These are phyloP conservation scores for Silene latifolia DNA, from an alignment of 148 eudicot species.

Conservation along the genomic window DNA sequence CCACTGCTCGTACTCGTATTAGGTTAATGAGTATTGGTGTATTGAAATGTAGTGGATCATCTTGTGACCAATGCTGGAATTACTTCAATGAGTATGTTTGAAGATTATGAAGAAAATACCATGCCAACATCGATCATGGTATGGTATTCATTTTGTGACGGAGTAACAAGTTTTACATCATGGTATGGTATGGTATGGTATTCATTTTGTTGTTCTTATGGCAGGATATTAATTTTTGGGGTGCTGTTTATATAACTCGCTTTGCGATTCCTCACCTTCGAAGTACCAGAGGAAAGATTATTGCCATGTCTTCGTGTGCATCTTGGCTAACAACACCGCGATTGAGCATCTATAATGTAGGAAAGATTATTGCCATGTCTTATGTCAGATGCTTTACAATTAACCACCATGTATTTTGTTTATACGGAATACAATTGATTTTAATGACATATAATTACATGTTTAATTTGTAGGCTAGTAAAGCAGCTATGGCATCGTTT, in stretches of 20 bases:
- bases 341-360: constrained; percentile 40
- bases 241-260: constrained; percentile 34
- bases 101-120: constrained; percentile 23
- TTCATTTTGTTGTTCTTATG: not conserved
- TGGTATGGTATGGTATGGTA: no score
- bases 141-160: not conserved
- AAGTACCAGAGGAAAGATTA: constrained; percentile 33
- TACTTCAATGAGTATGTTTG: constrained; percentile 18
- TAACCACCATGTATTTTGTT: no score
- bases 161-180: no score
- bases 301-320: constrained; percentile 38
- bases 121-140: constrained; percentile 19
- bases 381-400: no score
- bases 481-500: constrained; percentile 44
- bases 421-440: no score
- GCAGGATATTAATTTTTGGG: constrained; percentile 50
- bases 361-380: no score
- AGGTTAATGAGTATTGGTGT: no score
- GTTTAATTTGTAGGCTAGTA: constrained; percentile 35
- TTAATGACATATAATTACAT: no score
- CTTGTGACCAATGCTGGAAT: constrained; percentile 29
- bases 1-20: no score
- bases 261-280: constrained; percentile 41
- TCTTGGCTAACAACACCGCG: constrained; percentile 38
- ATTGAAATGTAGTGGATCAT: constrained; percentile 25